Percentiles rank a stretch among this genome's conserved stretches.
Evolutionary conservation across 2,329 filamentous ascomycete genomes (phyloP).

Genomic region (Pseudocercospora fijiensis): DNA sequence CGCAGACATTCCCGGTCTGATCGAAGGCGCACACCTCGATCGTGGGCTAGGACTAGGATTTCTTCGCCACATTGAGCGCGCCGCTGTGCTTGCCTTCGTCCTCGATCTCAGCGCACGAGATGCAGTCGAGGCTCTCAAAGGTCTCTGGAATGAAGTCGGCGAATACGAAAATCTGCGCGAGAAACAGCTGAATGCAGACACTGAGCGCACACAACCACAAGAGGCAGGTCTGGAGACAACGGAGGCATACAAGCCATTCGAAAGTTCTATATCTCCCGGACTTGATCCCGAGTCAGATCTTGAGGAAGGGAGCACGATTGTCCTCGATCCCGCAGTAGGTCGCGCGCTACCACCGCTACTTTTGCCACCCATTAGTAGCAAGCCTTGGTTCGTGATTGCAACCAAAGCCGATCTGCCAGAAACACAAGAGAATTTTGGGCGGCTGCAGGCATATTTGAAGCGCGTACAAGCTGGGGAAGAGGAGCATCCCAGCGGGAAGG

Average conservation of each 20-base stretch:
- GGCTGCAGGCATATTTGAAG: slow-evolving; percentile 69
- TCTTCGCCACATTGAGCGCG: slow-evolving; percentile 89
- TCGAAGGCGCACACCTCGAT: slow-evolving; percentile 89
- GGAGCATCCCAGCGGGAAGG: slow-evolving; percentile 70
- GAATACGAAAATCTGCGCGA: slow-evolving; percentile 82
- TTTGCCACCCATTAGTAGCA: slow-evolving; percentile 76
- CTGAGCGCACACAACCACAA: slow-evolving; percentile 53
- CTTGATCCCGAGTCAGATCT: slow-evolving; percentile 24
- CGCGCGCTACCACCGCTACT: slow-evolving; percentile 47
- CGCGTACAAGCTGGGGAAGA: slow-evolving; percentile 61
- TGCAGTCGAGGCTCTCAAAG: slow-evolving; percentile 73
- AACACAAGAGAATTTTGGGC: slow-evolving; percentile 74
- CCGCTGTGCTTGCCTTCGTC: slow-evolving; percentile 89
- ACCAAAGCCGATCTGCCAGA: slow-evolving; percentile 84
- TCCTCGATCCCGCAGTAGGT: slow-evolving; percentile 29
- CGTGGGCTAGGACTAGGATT: slow-evolving; percentile 89
- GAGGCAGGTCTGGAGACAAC: slow-evolving; percentile 35
- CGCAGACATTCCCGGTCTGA: slow-evolving; percentile 91
- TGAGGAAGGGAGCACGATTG: slow-evolving; percentile 25
- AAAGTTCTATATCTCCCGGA: slow-evolving; percentile 41
- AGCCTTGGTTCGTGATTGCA: slow-evolving; percentile 95
- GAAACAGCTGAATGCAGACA: slow-evolving; percentile 65
- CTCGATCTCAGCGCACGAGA: slow-evolving; percentile 79
- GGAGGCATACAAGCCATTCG: slow-evolving; percentile 49
- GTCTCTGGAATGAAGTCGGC: slow-evolving; percentile 86